Percentiles rank a stretch among this genome's conserved stretches.
phyloP scores from a whole-genome alignment of 768 basidiomycete genomes.

The Rhodotorula sphaerocarpa region DNA sequence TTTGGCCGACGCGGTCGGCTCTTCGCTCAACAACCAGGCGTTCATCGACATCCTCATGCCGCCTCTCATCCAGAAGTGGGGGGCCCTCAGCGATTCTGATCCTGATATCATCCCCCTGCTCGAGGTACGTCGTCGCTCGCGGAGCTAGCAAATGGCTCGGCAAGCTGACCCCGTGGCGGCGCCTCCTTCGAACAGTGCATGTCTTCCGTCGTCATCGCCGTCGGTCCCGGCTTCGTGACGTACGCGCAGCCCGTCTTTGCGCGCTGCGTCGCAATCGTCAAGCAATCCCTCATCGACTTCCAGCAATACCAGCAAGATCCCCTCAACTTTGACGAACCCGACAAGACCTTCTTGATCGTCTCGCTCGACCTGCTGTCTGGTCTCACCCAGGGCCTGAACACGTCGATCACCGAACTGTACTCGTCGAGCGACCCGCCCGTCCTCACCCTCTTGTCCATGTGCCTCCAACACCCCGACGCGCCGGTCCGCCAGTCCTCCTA shows the following conservation, averaged over 20 bases:
- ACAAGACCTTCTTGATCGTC: constrained; percentile 93
- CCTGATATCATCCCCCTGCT: constrained; percentile 87
- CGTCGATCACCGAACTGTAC: constrained; percentile 66
- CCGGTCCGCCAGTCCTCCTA: constrained; percentile 93
- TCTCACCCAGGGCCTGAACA: constrained; percentile 84
- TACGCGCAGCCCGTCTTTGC: constrained; percentile 88
- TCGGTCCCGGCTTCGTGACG: constrained; percentile 76
- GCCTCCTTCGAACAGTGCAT: too few relatives aligned
- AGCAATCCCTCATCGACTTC: constrained; percentile 70
- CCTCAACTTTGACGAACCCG: constrained; percentile 69
- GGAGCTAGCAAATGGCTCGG: not conserved
- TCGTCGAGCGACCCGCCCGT: constrained; percentile 63
- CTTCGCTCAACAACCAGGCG: constrained; percentile 70
- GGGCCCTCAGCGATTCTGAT: constrained; percentile 80
- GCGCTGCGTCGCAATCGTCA: constrained; percentile 78
- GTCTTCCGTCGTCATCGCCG: constrained; percentile 92
- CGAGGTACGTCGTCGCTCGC: constrained; percentile 54
- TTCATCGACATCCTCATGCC: constrained; percentile 97
- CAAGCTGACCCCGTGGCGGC: not conserved
- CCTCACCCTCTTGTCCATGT: constrained; percentile 70
- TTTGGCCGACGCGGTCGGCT: constrained; percentile 88
- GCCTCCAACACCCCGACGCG: constrained; percentile 83
- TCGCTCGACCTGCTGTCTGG: constrained; percentile 95
- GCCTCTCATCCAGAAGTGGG: constrained; percentile 79
- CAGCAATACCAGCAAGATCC: constrained; percentile 80